These are phyloP conservation scores for Scutellospora calospora DNA, from an alignment of 371 early-diverging fungal genomes.

Conservation along the genomic window DNA sequence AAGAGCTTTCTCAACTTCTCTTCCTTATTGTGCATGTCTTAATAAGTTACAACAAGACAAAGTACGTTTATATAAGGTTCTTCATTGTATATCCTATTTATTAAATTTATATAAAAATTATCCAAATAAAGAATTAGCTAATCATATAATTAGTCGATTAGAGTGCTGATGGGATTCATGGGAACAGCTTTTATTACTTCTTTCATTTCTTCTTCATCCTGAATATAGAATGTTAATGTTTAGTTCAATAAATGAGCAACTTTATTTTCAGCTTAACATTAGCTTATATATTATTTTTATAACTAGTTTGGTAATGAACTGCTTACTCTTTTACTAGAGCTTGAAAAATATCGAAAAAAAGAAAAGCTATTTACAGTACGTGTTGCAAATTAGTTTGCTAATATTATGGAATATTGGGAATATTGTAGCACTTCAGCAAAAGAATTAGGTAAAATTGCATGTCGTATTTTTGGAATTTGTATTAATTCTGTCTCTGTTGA, in stretches of 20 bases:
- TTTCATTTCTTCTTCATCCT: neutral
- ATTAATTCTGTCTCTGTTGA: constrained; percentile 8
- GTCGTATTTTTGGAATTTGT: neutral
- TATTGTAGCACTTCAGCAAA: neutral
- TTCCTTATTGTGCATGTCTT: neutral
- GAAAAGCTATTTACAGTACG: neutral
- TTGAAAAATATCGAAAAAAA: neutral
- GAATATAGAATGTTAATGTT: neutral
- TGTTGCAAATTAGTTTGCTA: neutral
- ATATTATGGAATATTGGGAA: neutral
- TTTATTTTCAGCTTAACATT: neutral
- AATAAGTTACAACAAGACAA: constrained; percentile 21
- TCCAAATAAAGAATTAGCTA: neutral
- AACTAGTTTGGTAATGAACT: neutral
- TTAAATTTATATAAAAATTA: neutral
- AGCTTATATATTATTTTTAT: constrained; percentile 7
- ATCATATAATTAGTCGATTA: neutral
- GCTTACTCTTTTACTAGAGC: neutral
- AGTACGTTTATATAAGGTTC: neutral
- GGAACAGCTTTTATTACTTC: neutral
- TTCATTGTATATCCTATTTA: neutral
- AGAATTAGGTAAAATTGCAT: constrained; percentile 1
- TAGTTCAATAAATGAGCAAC: neutral
- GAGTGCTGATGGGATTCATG: neutral
- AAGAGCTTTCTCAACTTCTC: neutral